Evolutionary conservation across 345 rosid species (phyloP).

Genomic region (Psidium friedrichsthalianum): DNA sequence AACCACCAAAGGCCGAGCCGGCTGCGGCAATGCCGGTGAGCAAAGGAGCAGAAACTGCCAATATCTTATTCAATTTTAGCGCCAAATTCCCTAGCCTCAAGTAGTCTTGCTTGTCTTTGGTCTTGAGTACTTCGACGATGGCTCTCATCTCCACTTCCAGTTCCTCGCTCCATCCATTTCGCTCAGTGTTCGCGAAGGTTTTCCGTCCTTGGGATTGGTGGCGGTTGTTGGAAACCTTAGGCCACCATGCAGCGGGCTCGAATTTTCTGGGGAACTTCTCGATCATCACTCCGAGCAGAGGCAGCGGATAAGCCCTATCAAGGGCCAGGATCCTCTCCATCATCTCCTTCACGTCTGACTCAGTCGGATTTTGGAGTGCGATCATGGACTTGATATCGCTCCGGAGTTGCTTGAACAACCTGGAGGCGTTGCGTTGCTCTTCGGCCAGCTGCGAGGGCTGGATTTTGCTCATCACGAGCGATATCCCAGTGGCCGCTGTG

Average conservation of each 20-base stretch:
- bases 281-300: slow-evolving; percentile 24
- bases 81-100: slow-evolving; percentile 23
- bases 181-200: background rate
- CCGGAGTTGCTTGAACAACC: background rate
- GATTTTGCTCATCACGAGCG: slow-evolving; percentile 8
- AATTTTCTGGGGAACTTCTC: slow-evolving; percentile 19
- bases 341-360: slow-evolving; percentile 6
- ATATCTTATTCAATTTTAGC: slow-evolving; percentile 27
- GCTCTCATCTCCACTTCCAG: slow-evolving; percentile 30
- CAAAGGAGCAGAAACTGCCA: slow-evolving; percentile 32
- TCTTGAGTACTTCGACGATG: slow-evolving; percentile 13
- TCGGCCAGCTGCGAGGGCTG: background rate
- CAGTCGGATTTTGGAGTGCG: background rate
- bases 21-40: slow-evolving; percentile 26
- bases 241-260: slow-evolving; percentile 25
- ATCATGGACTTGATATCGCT: background rate
- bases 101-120: slow-evolving; percentile 29
- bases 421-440: background rate
- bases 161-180: slow-evolving; percentile 23
- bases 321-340: slow-evolving; percentile 18
- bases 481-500: slow-evolving; percentile 3
- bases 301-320: slow-evolving; percentile 26
- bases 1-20: slow-evolving; percentile 7
- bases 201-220: background rate
- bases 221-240: background rate